Evolutionary conservation across 164 flowering plant genomes (phyloP), one percentile per base, ranked within the genome.

Genomic region (Magnolia kwangsiensis): DNA sequence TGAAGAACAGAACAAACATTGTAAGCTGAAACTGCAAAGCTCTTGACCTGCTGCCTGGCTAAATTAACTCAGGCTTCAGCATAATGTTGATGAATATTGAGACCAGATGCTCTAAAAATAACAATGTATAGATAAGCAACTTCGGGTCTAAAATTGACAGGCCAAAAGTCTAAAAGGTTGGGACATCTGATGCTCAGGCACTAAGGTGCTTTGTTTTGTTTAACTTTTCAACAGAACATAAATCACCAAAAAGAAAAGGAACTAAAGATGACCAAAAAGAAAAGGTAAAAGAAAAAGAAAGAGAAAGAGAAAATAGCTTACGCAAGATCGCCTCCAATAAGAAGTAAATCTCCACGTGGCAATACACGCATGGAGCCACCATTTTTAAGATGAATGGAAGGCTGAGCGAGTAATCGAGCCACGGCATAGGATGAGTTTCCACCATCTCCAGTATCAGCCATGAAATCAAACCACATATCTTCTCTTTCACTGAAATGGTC

Each of bases 381-480:
- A 73, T 0, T 63, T n/a, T 73, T 79, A 20, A 88, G 37, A 49
- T 37, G 74, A 75, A 96, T 74, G 68, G 85, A 83, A 79, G 94
- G 98, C 76, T 92, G 98, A 77, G 99, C 99, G 78, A 96, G 96
- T 76, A 96, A 85, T 21, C 92, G 88, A 67, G 99, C 97, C 64
- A 96, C 90, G 72, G 90, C 14, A 82, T 94, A 96, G 37, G 99
- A 90, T 45, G 99, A 94, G 78, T 96, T 94, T 67, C 99, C 99
- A 80, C 99, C 98, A 88, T 96, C 99, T 64, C 99, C 99, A 63
- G 99, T 94, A 85, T 96, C 99, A 49, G 98, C 96, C 98, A 96
- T 96, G 84, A 96, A 96, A 78, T 96, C 99, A 87, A 96, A 94
- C 99, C 99, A 96, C 5, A 96, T 64, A 9, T 91, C 98, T 66